Conservation (phyloP, 108 stramenopile genomes). For the Nitzschia palea region DNA sequence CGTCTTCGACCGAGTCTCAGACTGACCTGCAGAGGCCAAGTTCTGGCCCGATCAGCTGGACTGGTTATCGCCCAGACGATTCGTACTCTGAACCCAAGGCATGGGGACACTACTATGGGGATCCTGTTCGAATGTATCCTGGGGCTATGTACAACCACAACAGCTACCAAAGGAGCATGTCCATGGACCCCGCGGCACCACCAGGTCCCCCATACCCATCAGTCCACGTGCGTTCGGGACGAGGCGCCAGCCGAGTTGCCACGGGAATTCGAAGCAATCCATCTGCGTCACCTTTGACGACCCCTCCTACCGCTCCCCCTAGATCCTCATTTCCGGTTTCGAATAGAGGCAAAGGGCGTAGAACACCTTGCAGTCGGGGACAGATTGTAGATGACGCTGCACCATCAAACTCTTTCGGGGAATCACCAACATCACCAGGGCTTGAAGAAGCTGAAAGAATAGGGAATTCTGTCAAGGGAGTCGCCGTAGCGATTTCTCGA, state of each 20-base stretch:
- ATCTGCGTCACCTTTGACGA: constrained; percentile 11
- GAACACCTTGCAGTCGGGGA: not conserved
- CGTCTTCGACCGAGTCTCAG: not conserved
- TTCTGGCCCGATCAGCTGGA: constrained; percentile 11
- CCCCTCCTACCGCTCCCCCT: constrained; percentile 15
- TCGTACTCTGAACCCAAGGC: not conserved
- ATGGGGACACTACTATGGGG: constrained; percentile 14
- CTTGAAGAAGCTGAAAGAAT: constrained; percentile 22
- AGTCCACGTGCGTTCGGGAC: constrained; percentile 38
- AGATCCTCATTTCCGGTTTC: constrained; percentile 39
- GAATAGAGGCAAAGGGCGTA: constrained; percentile 47
- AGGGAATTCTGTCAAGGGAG: constrained; percentile 24
- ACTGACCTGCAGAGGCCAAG: not conserved
- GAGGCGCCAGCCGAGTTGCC: constrained; percentile 34
- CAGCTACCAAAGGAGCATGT: not conserved
- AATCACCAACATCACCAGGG: not conserved
- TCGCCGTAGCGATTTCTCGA: constrained; percentile 34
- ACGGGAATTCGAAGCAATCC: not conserved
- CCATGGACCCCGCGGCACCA: constrained; percentile 3
- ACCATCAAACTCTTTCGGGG: not conserved
- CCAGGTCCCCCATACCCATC: constrained; percentile 8
- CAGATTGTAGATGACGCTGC: not conserved
- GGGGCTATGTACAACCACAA: constrained; percentile 3
- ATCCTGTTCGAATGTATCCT: not conserved
- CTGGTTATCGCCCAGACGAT: constrained; percentile 13